A percentile compares a stretch with the other conserved stretches of the same genome.
Conservation (phyloP, 2,329 filamentous ascomycete species). For the Aquanectria penicillioides region DNA sequence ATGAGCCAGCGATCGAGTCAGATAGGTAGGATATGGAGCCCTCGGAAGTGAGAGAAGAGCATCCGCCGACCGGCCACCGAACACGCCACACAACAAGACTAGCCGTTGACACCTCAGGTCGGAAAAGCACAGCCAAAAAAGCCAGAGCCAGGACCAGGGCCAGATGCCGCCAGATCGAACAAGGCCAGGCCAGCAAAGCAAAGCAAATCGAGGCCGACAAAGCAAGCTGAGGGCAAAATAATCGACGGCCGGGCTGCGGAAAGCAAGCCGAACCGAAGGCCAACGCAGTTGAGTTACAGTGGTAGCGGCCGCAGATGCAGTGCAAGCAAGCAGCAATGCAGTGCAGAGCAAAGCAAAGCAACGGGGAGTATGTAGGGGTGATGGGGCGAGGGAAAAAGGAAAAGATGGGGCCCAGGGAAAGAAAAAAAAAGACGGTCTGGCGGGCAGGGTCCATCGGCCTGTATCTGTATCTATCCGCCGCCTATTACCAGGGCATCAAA, state of each 20-base stretch:
- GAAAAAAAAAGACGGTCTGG: conserved; percentile 16
- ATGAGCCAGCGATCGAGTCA: conserved; percentile 18
- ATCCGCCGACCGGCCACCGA: no score
- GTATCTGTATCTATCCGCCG: conserved; percentile 12
- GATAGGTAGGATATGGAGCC: conserved; percentile 21
- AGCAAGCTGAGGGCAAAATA: background rate
- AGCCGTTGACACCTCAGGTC: conserved; percentile 19
- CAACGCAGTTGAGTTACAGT: background rate
- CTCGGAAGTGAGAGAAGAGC: conserved; percentile 9
- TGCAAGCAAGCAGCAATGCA: conserved; percentile 3
- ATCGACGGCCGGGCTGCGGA: conserved; percentile 13
- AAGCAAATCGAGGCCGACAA: background rate
- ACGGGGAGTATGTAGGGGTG: background rate
- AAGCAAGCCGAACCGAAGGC: background rate
- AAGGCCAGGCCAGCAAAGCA: background rate
- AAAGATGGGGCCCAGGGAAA: no score
- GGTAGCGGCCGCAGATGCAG: background rate
- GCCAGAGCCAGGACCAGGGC: conserved; percentile 9
- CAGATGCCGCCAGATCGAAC: background rate
- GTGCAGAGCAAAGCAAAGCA: background rate
- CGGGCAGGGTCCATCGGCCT: conserved; percentile 8
- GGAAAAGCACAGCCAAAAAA: conserved; percentile 11
- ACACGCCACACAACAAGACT: conserved; percentile 14
- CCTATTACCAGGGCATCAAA: background rate
- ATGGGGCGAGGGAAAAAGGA: conserved; percentile 13